Evolutionary conservation across 2,329 filamentous ascomycete species (phyloP), one percentile per base, ranked within the genome.

Genomic region (Talaromyces atroroseus): DNA sequence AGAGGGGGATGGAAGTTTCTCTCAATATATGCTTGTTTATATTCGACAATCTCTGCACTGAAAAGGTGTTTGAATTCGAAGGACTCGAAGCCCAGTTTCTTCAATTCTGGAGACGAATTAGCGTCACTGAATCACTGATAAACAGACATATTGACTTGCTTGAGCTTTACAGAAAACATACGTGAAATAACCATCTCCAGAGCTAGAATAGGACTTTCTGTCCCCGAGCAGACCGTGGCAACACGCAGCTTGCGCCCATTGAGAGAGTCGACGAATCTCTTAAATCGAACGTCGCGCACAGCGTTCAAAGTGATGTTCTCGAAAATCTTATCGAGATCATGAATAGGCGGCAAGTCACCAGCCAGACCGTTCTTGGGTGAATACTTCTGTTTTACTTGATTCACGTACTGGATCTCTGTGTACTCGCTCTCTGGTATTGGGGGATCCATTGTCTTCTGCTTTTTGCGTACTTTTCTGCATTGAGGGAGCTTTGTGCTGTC

Each of bases 161-260:
- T n/a, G n/a, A n/a, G n/a, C n/a, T n/a, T n/a, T n/a, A n/a, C n/a
- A n/a, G n/a, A 38, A n/a, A 18, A 60, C 64, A 68, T 66, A 70
- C 78, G 72, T 16, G 80, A 73, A 40, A 72, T 68, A 47, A 90
- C 71, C 67, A 85, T 74, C 14, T 82, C 73, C 14, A 90, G 66
- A 0, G 85, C 85, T 1, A 91, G 75, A 1, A 92, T 71, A 0
- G 89, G 89, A 4, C 84, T 83, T 62, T 92, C 89, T 0, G 89
- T 92, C 0, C 89, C 89, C 1, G 88, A 91, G 66, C 88, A 92
- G 75, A 91, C 83, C 0, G 89, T 92, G 0, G 80, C 87, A 24
- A 91, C 74, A 8, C 78, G 71, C 24, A 87, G 62, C 4, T 73
- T 65, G 6, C 73, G 65, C 2, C 65, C 65, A 8, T 68, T 63